A percentile compares a stretch with the other conserved stretches of the same genome.
These are phyloP conservation scores for Spatholobus suberectus DNA, from an alignment of 306 rosid species.

Conservation along the genomic window DNA sequence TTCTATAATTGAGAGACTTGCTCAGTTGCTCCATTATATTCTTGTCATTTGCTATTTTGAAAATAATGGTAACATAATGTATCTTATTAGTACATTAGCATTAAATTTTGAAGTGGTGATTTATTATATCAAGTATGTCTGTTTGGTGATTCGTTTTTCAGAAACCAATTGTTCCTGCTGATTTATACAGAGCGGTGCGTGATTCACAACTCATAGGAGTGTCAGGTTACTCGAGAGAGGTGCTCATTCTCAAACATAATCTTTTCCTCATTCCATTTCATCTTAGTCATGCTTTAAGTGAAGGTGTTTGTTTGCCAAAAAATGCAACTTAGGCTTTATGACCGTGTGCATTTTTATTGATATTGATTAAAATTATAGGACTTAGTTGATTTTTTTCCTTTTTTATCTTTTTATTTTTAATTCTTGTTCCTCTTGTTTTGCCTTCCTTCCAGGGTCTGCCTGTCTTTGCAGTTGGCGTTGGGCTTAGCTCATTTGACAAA, in stretches of 20 bases:
- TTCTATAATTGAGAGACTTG: constrained; percentile 4
- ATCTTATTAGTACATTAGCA: neutral
- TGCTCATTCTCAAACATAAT: constrained; percentile 46
- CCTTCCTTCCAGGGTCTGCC: constrained; percentile 76
- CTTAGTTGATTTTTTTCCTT: neutral
- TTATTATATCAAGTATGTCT: neutral
- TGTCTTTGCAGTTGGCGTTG: constrained; percentile 83
- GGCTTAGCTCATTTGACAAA: constrained; percentile 88
- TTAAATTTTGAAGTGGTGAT: constrained; percentile 3
- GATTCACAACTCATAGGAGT: constrained; percentile 91
- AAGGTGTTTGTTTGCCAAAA: constrained; percentile 7
- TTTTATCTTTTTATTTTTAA: neutral
- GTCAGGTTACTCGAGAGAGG: constrained; percentile 97
- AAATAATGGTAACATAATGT: neutral
- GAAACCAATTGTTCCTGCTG: constrained; percentile 86
- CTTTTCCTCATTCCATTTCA: constrained; percentile 13
- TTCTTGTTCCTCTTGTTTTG: constrained; percentile 10
- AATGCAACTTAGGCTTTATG: neutral
- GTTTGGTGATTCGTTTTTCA: constrained; percentile 50
- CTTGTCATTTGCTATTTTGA: neutral
- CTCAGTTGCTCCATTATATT: constrained; percentile 5
- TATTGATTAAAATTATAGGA: constrained; percentile 12
- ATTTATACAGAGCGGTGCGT: constrained; percentile 82
- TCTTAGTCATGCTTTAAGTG: neutral
- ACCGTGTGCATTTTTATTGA: neutral